Conservation (phyloP, 805 yeast species). For the Zygoascus biomembranicola region DNA sequence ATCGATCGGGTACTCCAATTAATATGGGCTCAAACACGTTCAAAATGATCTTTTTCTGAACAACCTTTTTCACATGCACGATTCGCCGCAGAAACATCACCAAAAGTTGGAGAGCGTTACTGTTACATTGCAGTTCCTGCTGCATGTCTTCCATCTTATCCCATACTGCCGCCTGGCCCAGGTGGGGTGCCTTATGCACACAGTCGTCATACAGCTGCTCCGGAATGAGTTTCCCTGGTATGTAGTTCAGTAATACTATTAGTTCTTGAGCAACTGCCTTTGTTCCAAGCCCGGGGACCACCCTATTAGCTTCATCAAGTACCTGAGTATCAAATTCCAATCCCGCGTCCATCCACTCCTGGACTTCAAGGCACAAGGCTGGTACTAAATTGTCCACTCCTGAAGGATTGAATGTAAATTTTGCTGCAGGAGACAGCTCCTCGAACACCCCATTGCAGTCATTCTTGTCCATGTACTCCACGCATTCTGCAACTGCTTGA, state of each 20-base stretch:
- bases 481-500: background rate
- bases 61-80: background rate
- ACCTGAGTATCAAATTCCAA: constrained; percentile 24
- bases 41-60: constrained; percentile 18
- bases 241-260: constrained; percentile 24
- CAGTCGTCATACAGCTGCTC: constrained; percentile 2
- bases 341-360: constrained; percentile 30
- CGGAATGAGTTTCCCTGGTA: constrained; percentile 37
- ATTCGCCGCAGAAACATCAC: background rate
- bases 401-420: background rate
- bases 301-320: constrained; percentile 22
- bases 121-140: background rate
- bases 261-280: constrained; percentile 33
- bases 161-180: background rate
- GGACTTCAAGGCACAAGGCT: constrained; percentile 17
- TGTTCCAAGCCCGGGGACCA: constrained; percentile 30
- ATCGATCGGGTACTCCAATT: constrained; percentile 13
- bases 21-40: constrained; percentile 28
- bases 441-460: background rate
- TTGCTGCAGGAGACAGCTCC: background rate
- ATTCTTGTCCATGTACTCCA: background rate
- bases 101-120: background rate
- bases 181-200: background rate
- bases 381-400: background rate
- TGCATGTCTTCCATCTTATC: background rate